A percentile compares a stretch with the other conserved stretches of the same genome.
These are phyloP conservation scores for Mrakia frigida DNA, from an alignment of 768 basidiomycete species.

Conservation along the genomic window DNA sequence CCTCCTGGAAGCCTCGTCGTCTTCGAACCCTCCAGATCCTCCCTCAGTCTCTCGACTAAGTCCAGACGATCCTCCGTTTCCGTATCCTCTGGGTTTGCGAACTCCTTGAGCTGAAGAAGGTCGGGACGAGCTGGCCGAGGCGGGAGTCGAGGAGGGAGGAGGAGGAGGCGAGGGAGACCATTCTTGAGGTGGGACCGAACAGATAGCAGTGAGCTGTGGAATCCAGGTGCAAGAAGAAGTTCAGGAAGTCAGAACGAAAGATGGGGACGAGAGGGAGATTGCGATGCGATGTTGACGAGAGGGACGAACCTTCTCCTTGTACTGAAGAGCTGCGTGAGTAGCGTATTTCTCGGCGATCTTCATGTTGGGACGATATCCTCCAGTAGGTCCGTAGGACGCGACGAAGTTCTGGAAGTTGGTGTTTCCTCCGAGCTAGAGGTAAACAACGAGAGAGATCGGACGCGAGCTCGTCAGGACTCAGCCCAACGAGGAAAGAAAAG, in stretches of 20 bases:
- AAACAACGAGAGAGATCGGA: neutral
- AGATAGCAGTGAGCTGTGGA: constrained; percentile 65
- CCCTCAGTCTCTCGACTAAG: constrained; percentile 1
- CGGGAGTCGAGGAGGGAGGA: constrained; percentile 41
- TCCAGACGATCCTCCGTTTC: constrained; percentile 46
- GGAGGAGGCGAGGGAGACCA: constrained; percentile 78
- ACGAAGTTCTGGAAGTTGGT: constrained; percentile 73
- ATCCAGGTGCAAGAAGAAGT: constrained; percentile 11
- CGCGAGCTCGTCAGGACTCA: constrained; percentile 22
- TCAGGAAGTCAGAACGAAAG: neutral
- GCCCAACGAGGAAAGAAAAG: neutral
- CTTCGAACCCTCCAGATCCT: neutral
- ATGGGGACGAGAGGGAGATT: neutral
- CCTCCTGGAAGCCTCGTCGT: constrained; percentile 49
- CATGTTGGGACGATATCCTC: constrained; percentile 38
- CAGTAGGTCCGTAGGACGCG: constrained; percentile 47
- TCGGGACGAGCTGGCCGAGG: constrained; percentile 49
- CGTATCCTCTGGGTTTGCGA: constrained; percentile 72
- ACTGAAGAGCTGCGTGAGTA: constrained; percentile 89
- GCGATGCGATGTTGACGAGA: neutral
- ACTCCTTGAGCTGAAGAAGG: constrained; percentile 75
- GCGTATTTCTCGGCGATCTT: constrained; percentile 57
- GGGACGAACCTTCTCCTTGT: constrained; percentile 73
- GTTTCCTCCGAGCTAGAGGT: constrained; percentile 77
- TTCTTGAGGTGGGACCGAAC: constrained; percentile 59